A percentile compares a stretch with the other conserved stretches of the same genome.
These are phyloP conservation scores for Chaetomium strumarium DNA, from an alignment of 2,329 filamentous ascomycete genomes.

Conservation along the genomic window DNA sequence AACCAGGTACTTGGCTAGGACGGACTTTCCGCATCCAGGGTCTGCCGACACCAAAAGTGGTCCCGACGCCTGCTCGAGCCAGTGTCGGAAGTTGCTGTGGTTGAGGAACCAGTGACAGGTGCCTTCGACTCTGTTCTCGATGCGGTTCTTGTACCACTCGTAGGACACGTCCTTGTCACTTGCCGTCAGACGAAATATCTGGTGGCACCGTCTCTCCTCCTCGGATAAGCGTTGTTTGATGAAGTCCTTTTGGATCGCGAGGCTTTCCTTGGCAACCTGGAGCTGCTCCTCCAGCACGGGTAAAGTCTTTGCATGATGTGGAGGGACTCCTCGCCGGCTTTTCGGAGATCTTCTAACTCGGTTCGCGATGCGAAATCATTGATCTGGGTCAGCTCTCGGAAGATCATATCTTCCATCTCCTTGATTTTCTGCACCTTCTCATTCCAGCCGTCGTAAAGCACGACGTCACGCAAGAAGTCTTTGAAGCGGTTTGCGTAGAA, in stretches of 20 bases:
- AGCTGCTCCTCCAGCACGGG: too few species aligned
- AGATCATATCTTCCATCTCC: background rate
- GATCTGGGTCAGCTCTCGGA: too few species aligned
- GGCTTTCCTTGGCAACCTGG: too few species aligned
- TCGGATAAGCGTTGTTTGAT: too few species aligned
- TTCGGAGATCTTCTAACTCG: too few species aligned
- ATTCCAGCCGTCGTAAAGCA: background rate
- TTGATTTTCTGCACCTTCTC: background rate
- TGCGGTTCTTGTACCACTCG: slow-evolving; percentile 29
- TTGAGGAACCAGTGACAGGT: slow-evolving; percentile 32
- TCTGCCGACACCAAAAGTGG: slow-evolving; percentile 34
- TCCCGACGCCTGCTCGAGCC: slow-evolving; percentile 26
- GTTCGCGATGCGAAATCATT: too few species aligned
- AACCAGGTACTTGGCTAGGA: slow-evolving; percentile 24
- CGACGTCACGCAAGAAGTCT: background rate
- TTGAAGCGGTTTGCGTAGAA: slow-evolving; percentile 24
- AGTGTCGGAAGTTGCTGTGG: slow-evolving; percentile 28
- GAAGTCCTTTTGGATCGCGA: too few species aligned
- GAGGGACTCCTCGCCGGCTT: slow-evolving; percentile 3
- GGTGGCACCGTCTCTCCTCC: background rate
- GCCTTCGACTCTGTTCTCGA: slow-evolving; percentile 22
- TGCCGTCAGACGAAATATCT: too few species aligned
- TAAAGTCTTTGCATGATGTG: slow-evolving; percentile 1
- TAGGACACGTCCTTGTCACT: too few species aligned
- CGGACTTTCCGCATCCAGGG: slow-evolving; percentile 32